A percentile compares a stretch with the other conserved stretches of the same genome.
phyloP scores from a whole-genome alignment of 306 rosid genomes.

The Heteromeles arbutifolia region DNA sequence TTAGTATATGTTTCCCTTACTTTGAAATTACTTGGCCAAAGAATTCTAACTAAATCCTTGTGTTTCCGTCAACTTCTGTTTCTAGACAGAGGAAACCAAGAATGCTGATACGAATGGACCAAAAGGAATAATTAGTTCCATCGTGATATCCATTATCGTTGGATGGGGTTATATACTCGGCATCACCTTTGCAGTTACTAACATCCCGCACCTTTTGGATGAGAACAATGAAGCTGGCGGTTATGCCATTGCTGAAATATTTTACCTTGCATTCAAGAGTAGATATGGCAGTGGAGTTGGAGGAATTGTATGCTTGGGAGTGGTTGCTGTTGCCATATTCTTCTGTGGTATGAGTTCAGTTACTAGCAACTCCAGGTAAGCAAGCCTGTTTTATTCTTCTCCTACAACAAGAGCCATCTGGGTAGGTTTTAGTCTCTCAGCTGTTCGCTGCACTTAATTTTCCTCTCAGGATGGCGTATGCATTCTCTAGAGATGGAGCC shows the following conservation, averaged over 20 bases:
- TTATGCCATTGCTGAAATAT: conserved; percentile 92
- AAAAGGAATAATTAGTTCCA: conserved; percentile 88
- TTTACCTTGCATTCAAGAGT: conserved; percentile 74
- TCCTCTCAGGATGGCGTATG: conserved; percentile 75
- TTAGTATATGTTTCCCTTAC: conserved; percentile 17
- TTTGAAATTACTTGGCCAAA: conserved; percentile 7
- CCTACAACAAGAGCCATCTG: background rate
- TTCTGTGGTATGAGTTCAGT: conserved; percentile 98
- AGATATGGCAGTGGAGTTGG: conserved; percentile 89
- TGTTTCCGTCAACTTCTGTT: conserved; percentile 15
- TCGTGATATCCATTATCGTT: conserved; percentile 78
- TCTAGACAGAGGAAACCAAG: conserved; percentile 94
- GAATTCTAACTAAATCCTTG: conserved; percentile 16
- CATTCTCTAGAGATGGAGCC: conserved; percentile 98
- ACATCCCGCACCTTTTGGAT: conserved; percentile 66
- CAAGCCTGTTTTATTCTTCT: background rate
- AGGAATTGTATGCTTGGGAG: conserved; percentile 84
- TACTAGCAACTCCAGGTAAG: conserved; percentile 94
- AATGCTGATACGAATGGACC: conserved; percentile 89
- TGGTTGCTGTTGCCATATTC: conserved; percentile 81
- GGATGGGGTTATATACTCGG: conserved; percentile 92
- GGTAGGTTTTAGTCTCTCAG: background rate
- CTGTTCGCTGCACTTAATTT: conserved; percentile 13
- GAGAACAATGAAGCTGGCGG: conserved; percentile 83
- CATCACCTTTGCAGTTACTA: conserved; percentile 74